A percentile compares a stretch with the other conserved stretches of the same genome.
These are phyloP conservation scores for Raphidocelis subcapitata DNA, from an alignment of 139 green algal species.

Conservation along the genomic window DNA sequence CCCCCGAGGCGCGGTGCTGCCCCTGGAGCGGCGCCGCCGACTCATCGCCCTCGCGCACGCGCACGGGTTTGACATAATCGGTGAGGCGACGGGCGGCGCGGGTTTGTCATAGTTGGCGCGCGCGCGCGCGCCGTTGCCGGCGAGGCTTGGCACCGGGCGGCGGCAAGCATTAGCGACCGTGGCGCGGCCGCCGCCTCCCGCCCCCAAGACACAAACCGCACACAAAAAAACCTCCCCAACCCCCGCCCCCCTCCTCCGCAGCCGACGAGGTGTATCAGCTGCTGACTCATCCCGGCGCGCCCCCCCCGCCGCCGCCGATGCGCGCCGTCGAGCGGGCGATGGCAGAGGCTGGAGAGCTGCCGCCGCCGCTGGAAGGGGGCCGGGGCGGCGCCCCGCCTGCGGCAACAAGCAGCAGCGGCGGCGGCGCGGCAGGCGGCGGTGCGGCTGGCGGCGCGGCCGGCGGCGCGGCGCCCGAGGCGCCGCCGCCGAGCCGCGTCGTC, in stretches of 20 bases:
- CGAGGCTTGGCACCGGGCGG: no score
- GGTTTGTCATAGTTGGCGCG: no score
- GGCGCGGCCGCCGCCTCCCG: no score
- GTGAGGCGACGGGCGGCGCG: background rate
- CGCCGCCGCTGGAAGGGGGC: no score
- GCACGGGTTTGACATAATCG: constrained; percentile 36
- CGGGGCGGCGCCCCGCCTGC: no score
- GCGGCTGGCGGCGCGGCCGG: background rate
- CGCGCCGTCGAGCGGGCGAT: constrained; percentile 4
- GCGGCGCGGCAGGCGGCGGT: background rate
- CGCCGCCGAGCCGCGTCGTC: constrained; percentile 23
- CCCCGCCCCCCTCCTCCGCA: no score
- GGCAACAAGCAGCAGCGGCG: background rate
- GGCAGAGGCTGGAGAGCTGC: constrained; percentile 8
- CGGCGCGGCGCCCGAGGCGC: background rate
- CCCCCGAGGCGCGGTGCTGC: constrained; percentile 21
- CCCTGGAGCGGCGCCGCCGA: constrained; percentile 16
- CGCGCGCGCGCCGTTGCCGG: no score
- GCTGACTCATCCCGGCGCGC: constrained; percentile 22
- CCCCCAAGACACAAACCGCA: no score
- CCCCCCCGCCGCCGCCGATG: constrained; percentile 19
- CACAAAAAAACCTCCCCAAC: no score
- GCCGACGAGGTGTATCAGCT: constrained; percentile 53
- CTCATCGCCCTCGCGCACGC: constrained; percentile 36
- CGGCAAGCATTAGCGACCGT: no score